Evolutionary conservation across 2,329 filamentous ascomycete species (phyloP).

Genomic region (Trichoderma koningiopsis): DNA sequence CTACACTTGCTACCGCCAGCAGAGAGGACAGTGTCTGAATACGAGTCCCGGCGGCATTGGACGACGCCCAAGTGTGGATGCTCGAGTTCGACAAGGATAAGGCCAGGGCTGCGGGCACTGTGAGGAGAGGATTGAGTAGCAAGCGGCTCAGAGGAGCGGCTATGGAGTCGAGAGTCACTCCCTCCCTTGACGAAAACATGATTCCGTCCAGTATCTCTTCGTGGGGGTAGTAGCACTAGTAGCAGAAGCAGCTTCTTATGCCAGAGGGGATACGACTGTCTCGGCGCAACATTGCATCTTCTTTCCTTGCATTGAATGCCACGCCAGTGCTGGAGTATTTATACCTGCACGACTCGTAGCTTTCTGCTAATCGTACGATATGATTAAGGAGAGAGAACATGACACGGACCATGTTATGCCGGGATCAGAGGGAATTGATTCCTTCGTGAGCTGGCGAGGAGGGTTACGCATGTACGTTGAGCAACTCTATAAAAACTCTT

Average conservation of each 20-base stretch:
- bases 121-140: conserved; percentile 30
- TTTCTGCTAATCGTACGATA: neutral
- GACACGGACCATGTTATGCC: neutral
- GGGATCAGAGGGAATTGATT: neutral
- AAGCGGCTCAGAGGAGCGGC: conserved; percentile 27
- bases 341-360: neutral
- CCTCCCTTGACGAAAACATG: conserved; percentile 32
- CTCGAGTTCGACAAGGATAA: conserved; percentile 20
- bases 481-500: neutral
- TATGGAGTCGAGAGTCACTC: conserved; percentile 34
- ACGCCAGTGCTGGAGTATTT: neutral
- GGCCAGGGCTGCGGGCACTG: conserved; percentile 27
- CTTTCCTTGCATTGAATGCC: neutral
- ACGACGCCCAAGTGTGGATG: conserved; percentile 10
- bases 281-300: neutral
- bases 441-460: neutral
- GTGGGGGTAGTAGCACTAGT: neutral
- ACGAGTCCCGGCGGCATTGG: neutral
- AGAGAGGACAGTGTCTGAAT: conserved; percentile 18
- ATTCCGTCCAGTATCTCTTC: neutral
- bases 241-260: neutral
- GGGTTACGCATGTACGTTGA: neutral
- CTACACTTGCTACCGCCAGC: conserved; percentile 25
- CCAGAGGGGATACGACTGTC: neutral
- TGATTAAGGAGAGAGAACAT: neutral